phyloP scores from a whole-genome alignment of 108 stramenopile genomes.

The Skeletonema menzelii region DNA sequence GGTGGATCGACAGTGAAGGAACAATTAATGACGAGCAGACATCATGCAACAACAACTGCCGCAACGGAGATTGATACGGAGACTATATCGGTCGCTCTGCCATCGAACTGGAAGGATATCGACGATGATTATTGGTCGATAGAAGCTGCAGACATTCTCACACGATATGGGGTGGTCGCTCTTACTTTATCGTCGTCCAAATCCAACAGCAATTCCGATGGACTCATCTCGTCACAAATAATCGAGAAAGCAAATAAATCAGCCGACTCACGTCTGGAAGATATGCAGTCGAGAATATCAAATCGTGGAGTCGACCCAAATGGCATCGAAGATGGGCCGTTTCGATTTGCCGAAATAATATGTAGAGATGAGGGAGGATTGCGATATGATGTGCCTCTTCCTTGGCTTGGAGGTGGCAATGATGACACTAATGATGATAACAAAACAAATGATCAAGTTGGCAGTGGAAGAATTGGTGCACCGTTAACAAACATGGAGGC shows the following conservation, averaged over 20 bases:
- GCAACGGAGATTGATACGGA: background rate
- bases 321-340: constrained; percentile 8
- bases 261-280: constrained; percentile 5
- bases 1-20: too few relatives aligned
- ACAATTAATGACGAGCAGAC: too few relatives aligned
- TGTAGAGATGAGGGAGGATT: constrained; percentile 32
- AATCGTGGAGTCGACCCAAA: constrained; percentile 31
- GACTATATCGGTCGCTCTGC: constrained; percentile 3
- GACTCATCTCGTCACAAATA: constrained; percentile 6
- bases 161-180: constrained; percentile 7
- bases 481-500: constrained; percentile 10
- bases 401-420: constrained; percentile 6
- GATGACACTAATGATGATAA: background rate
- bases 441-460: background rate
- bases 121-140: background rate
- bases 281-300: constrained; percentile 18
- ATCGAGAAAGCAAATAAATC: constrained; percentile 11
- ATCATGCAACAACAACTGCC: background rate
- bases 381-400: constrained; percentile 25
- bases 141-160: constrained; percentile 14
- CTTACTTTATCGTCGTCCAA: background rate
- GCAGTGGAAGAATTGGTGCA: constrained; percentile 14
- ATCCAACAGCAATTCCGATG: background rate
- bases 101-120: background rate
- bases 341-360: constrained; percentile 26